Evolutionary conservation across 2,329 filamentous ascomycete species (phyloP).

Genomic region (Xylaria sp.): DNA sequence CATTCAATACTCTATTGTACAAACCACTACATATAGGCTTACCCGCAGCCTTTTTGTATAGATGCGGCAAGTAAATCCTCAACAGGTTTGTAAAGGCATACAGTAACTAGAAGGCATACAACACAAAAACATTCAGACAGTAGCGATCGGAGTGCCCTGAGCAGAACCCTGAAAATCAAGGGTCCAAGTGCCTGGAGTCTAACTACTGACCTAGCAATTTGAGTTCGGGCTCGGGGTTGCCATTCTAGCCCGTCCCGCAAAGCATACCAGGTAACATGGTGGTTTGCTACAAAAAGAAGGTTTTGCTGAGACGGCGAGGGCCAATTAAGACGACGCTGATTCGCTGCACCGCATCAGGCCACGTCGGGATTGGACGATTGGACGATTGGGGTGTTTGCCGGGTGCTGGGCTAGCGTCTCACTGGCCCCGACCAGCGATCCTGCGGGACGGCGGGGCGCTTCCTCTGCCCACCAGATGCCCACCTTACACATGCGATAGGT

Average conservation of each 20-base stretch:
- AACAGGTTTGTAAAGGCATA: not conserved
- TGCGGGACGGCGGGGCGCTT: constrained; percentile 23
- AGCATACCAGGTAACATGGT: not conserved
- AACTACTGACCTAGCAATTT: not conserved
- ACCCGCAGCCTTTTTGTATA: too few species aligned
- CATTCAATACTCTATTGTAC: too few species aligned
- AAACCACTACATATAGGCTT: too few species aligned
- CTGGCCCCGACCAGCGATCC: constrained; percentile 24
- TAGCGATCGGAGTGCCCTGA: not conserved
- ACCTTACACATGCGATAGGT: not conserved
- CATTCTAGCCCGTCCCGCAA: constrained; percentile 31
- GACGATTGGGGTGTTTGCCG: constrained; percentile 16
- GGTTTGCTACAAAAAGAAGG: not conserved
- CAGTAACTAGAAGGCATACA: too few species aligned
- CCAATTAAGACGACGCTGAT: constrained; percentile 32
- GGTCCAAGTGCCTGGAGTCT: not conserved
- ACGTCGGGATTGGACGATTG: constrained; percentile 24
- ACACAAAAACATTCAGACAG: not conserved
- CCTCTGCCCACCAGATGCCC: not conserved
- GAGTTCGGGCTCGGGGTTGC: constrained; percentile 24
- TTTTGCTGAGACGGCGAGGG: not conserved
- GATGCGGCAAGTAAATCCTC: too few species aligned
- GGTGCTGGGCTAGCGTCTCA: constrained; percentile 27
- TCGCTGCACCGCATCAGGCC: constrained; percentile 28
- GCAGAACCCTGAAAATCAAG: not conserved